Evolutionary conservation across 768 basidiomycete genomes (phyloP), one percentile per base, ranked within the genome.

Genomic region (Lyophyllum shimeji): DNA sequence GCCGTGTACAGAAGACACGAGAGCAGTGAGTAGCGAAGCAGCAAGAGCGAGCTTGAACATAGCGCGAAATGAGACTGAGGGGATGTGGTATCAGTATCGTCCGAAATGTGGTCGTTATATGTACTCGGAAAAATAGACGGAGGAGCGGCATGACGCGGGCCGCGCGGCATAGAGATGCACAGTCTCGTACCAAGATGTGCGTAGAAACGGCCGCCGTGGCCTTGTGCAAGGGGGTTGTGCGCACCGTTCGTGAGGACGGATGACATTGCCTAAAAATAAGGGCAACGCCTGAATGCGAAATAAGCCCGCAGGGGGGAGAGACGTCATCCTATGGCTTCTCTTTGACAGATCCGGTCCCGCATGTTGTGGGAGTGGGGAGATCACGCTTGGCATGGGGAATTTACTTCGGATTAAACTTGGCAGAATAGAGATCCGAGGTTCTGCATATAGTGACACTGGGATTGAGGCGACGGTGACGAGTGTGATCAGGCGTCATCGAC

Each of bases 1-100:
- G 8, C 65, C 74, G 15, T 56, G 39, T 34, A 69, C 71, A 43
- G 64, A 61, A 11, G 59, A 47, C 11, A 55, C 43, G 42, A 61
- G 31, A 3, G 46, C 60, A 46, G 51, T 33, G 37, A 55, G 52
- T 21, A 56, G 31, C 21, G 52, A 47, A 46, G 61, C 33, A 37
- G 45, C 50, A 2, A 54, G n/a, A 25, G 57, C 49, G 29, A 58
- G 43, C 18, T 50, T 58, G 11, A 58, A 46, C 58, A 59, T 58
- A 39, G 27, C 23, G 21, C 17, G 9, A 40, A 9, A n/a, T 18
- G 39, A 40, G 39, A 18, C n/a, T 17, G 29, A 9, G 29, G 9
- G 29, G 29, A 29, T 29, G 29, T 29, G 29, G 29, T 29, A 29
- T 40, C 4, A 40, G n/a, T n/a, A 4, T 40, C 9, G 39, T 18